Percentiles rank a stretch among this genome's conserved stretches.
Conservation (phyloP, 148 eudicot genomes). For the Rhododendron simsii region DNA sequence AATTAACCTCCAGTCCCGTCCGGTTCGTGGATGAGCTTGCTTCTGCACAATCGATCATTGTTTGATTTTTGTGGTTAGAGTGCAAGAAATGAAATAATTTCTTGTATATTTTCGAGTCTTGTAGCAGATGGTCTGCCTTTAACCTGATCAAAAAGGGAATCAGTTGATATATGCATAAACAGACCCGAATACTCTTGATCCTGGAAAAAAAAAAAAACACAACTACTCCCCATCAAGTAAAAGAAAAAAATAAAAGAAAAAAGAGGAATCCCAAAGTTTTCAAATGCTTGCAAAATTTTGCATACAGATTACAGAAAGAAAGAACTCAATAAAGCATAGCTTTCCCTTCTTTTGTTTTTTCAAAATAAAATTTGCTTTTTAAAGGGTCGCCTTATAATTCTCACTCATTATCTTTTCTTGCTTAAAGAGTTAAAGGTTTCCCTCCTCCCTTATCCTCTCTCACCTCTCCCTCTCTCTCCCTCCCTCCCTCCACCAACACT, state of each 20-base stretch:
- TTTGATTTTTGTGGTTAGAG: too few species aligned
- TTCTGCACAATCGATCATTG: rapidly evolving
- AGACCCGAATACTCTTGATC: too few species aligned
- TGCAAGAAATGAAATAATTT: too few species aligned
- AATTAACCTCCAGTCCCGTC: neutral
- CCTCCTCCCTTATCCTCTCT: slow-evolving; percentile 43
- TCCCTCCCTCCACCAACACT: slow-evolving; percentile 9
- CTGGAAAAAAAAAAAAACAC: too few species aligned
- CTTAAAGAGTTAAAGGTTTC: slow-evolving; percentile 23
- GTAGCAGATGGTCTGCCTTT: too few species aligned
- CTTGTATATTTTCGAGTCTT: too few species aligned
- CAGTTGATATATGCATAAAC: too few species aligned
- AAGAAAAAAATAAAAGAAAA: neutral
- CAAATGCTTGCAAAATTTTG: neutral
- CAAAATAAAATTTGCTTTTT: slow-evolving; percentile 30
- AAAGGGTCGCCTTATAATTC: slow-evolving; percentile 78
- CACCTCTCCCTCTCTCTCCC: neutral
- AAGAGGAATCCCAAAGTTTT: neutral
- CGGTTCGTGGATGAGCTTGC: too few species aligned
- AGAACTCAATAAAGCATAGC: slow-evolving; percentile 30
- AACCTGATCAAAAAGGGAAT: too few species aligned
- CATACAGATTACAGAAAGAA: neutral
- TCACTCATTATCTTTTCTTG: slow-evolving; percentile 79
- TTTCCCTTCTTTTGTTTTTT: slow-evolving; percentile 2
- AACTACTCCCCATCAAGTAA: neutral